A percentile compares a stretch with the other conserved stretches of the same genome.
phyloP scores from a whole-genome alignment of 768 basidiomycete genomes.

The Panaeolus papilionaceus region DNA sequence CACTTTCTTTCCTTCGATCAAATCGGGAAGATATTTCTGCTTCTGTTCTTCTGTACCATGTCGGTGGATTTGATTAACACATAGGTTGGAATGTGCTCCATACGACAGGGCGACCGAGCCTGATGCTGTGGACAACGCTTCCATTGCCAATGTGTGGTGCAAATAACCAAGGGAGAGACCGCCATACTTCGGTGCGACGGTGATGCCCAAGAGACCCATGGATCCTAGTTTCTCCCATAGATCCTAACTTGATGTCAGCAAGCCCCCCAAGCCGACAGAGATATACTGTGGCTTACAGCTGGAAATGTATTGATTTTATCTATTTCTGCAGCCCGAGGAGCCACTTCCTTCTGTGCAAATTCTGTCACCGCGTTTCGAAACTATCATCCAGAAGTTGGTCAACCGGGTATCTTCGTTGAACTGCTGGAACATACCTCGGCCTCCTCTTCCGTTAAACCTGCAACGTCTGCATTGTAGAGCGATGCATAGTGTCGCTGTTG shows the following conservation, averaged over 20 bases:
- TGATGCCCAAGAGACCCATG: slow-evolving; percentile 93
- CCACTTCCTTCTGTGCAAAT: slow-evolving; percentile 85
- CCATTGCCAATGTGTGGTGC: slow-evolving; percentile 92
- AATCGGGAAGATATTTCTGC: slow-evolving; percentile 79
- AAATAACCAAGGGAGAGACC: slow-evolving; percentile 87
- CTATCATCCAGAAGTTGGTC: slow-evolving; percentile 43
- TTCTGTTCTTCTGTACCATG: slow-evolving; percentile 88
- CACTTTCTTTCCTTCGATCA: slow-evolving; percentile 82
- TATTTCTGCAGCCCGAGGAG: slow-evolving; percentile 85
- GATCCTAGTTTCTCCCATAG: slow-evolving; percentile 89
- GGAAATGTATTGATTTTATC: slow-evolving; percentile 89
- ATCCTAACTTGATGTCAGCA: slow-evolving; percentile 51
- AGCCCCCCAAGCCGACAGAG: slow-evolving; percentile 19
- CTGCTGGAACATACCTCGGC: slow-evolving; percentile 59
- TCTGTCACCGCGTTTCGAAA: slow-evolving; percentile 80
- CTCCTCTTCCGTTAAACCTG: slow-evolving; percentile 83
- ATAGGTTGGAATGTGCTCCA: slow-evolving; percentile 91
- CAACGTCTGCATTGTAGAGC: slow-evolving; percentile 74
- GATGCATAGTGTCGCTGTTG: slow-evolving; percentile 46
- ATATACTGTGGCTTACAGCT: slow-evolving; percentile 47
- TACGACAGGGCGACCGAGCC: slow-evolving; percentile 94
- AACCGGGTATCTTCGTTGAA: slow-evolving; percentile 7
- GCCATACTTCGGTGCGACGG: slow-evolving; percentile 80
- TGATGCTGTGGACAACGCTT: slow-evolving; percentile 88
- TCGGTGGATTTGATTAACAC: slow-evolving; percentile 84